Evolutionary conservation across 352 stramenopile genomes (phyloP).

Genomic region (Globisporangium solare): DNA sequence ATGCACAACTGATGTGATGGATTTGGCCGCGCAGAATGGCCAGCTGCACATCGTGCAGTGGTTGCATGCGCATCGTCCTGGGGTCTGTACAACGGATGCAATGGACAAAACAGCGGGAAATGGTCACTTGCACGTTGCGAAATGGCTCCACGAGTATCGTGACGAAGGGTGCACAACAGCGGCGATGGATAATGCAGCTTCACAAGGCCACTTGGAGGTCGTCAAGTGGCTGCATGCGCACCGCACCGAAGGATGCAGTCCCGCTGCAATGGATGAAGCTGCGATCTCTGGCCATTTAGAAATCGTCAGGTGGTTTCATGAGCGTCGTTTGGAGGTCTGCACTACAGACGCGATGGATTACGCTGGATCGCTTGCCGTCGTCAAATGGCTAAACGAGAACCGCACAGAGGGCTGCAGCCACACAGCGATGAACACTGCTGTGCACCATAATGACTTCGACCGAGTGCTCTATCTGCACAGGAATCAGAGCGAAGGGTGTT

Average conservation of each 20-base stretch:
- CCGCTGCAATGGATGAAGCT: slow-evolving; percentile 2
- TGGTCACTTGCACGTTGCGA: background rate
- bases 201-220: background rate
- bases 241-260: slow-evolving; percentile 2
- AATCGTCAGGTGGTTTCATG: slow-evolving; percentile 1
- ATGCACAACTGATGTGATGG: background rate
- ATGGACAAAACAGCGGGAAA: slow-evolving; percentile 2
- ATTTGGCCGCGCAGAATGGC: background rate
- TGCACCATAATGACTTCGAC: too few species aligned
- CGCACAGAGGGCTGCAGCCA: too few species aligned
- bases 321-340: background rate
- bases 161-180: background rate
- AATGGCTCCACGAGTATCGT: slow-evolving; percentile 4
- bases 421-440: too few species aligned
- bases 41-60: slow-evolving; percentile 5
- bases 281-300: background rate
- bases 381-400: too few species aligned
- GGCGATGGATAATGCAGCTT: slow-evolving; percentile 1
- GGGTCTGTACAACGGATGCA: background rate
- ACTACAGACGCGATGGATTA: background rate
- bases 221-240: slow-evolving; percentile 2
- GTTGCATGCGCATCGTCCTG: background rate
- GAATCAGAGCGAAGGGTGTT: too few species aligned
- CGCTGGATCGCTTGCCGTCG: background rate
- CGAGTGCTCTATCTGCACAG: too few species aligned